These are phyloP conservation scores for Coemansia sp. DNA, from an alignment of 192 early-diverging fungal species.

Conservation along the genomic window DNA sequence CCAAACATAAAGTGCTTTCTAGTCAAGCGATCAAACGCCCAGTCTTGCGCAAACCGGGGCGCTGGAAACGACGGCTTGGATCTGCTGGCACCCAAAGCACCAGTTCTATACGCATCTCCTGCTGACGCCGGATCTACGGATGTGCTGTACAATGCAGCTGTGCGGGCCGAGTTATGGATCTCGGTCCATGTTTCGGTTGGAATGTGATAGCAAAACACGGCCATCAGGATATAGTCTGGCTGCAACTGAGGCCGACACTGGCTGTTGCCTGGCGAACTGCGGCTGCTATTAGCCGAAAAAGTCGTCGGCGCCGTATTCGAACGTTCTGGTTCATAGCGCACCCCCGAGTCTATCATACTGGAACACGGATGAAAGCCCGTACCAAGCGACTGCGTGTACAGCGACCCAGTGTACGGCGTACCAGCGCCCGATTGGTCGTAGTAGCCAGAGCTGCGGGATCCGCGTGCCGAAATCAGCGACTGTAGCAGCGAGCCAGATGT, in stretches of 20 bases:
- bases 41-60: conserved; percentile 89
- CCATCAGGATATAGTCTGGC: conserved; percentile 38
- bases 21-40: conserved; percentile 75
- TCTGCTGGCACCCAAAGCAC: not conserved
- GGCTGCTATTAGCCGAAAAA: not conserved
- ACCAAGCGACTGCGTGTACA: conserved; percentile 18
- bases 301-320: not conserved
- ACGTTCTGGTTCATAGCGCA: conserved; percentile 15
- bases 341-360: conserved; percentile 25
- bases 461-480: conserved; percentile 21
- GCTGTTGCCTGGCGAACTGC: not conserved
- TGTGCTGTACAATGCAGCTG: conserved; percentile 42
- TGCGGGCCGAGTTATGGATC: conserved; percentile 35
- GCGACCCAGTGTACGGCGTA: conserved; percentile 11
- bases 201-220: conserved; percentile 51
- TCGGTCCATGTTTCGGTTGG: conserved; percentile 54
- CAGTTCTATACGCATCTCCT: not conserved
- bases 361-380: conserved; percentile 38
- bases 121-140: conserved; percentile 14
- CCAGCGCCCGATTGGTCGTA: conserved; percentile 7
- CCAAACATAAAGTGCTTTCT: conserved; percentile 89
- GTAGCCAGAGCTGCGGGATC: conserved; percentile 14
- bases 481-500: conserved; percentile 15
- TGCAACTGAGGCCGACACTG: not conserved
- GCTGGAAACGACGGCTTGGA: conserved; percentile 33